Percentiles rank a stretch among this genome's conserved stretches.
Conservation (phyloP, 73 alveolate genomes). For the Paramecium caudatum region DNA sequence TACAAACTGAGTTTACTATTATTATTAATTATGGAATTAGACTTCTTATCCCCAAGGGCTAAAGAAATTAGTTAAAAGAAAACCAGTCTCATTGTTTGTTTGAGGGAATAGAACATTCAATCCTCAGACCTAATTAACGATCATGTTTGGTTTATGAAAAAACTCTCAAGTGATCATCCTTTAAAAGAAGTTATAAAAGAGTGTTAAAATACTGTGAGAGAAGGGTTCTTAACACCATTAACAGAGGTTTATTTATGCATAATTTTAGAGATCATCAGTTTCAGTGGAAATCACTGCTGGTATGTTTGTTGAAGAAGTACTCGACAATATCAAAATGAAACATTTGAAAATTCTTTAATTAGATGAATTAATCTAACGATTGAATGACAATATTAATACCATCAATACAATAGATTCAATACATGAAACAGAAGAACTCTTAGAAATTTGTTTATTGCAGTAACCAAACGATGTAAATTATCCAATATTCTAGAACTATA, state of each 20-base stretch:
- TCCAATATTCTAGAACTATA: too few species aligned
- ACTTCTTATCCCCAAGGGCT: background rate
- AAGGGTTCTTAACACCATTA: conserved; percentile 48
- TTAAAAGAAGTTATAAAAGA: conserved; percentile 17
- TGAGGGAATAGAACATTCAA: background rate
- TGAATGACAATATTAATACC: background rate
- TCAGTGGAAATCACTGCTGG: conserved; percentile 12
- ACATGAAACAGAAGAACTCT: background rate
- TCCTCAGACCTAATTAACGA: background rate
- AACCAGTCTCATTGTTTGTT: background rate
- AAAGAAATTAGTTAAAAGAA: background rate
- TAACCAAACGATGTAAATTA: background rate
- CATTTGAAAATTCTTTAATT: background rate
- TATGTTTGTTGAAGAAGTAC: conserved; percentile 47
- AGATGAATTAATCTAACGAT: background rate
- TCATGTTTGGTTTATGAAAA: conserved; percentile 7
- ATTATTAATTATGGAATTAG: conserved; percentile 11
- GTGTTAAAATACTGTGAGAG: conserved; percentile 22
- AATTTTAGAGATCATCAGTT: background rate
- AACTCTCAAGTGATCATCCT: background rate
- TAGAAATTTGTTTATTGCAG: background rate
- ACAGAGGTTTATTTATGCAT: background rate
- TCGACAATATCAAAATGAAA: background rate
- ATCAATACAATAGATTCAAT: background rate
- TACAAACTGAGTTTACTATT: background rate